These are phyloP conservation scores for Cenococcum geophilum DNA, from an alignment of 495 filamentous ascomycete species.

Conservation along the genomic window DNA sequence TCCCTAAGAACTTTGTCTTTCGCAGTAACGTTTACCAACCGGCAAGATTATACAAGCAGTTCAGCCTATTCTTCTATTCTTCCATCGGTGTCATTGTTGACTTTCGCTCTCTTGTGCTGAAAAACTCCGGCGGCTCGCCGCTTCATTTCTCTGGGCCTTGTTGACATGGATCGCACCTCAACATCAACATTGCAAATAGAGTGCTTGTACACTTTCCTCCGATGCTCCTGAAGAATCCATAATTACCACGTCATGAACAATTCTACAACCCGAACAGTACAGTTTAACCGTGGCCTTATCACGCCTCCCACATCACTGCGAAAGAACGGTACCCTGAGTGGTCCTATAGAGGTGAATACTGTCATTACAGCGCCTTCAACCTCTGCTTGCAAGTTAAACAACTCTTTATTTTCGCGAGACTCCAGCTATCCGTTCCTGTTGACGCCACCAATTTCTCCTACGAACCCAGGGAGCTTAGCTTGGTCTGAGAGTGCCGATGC, in stretches of 20 bases:
- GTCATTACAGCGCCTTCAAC: constrained; percentile 13
- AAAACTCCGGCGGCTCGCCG: constrained; percentile 4
- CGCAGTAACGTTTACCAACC: not conserved
- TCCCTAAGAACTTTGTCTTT: not conserved
- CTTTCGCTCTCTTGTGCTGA: constrained; percentile 24
- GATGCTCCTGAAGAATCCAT: not conserved
- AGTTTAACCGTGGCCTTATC: constrained; percentile 5
- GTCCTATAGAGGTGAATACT: not conserved
- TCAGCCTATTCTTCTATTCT: constrained; percentile 4
- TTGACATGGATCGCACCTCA: not conserved
- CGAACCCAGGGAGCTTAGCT: not conserved
- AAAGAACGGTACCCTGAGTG: constrained; percentile 20
- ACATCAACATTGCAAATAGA: not conserved
- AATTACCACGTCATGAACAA: constrained; percentile 15
- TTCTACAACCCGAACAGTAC: not conserved
- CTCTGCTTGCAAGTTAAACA: constrained; percentile 21
- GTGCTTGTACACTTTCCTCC: not conserved
- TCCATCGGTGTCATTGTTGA: constrained; percentile 13
- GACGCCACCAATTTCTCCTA: constrained; percentile 17
- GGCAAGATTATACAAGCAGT: not conserved
- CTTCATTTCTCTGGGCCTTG: not conserved
- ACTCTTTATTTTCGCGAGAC: constrained; percentile 18
- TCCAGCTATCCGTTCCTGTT: not conserved
- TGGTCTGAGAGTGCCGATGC: no score
- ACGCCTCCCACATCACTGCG: constrained; percentile 24